Base-by-base conservation (phyloP, 2,329 filamentous ascomycete species). In the Erysiphe pulchra region DNA sequence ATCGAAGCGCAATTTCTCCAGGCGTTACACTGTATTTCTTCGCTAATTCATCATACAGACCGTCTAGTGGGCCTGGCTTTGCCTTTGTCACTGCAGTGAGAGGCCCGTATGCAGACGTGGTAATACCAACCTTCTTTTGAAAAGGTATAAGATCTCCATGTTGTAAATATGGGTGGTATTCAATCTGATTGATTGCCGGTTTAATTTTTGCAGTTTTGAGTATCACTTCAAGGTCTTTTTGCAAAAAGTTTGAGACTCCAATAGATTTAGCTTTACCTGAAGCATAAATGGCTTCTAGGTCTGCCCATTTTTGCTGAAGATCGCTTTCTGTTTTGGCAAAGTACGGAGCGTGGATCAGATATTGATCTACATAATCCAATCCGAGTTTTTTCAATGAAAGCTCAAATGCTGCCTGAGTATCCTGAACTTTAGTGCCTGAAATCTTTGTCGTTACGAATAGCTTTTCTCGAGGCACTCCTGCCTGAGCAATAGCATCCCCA, bases 131-230 rank as follows among this genome's bases (percentile, higher is more conserved):
- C 54, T 68, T 59, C 52, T 65, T 65, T 58, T 69, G 69, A 60
- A 70, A 80, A 14, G 63, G 60, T 31, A 80, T 46, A 12, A 80
- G 63, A 24, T 67, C 63, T 6, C 65, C 65, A 57, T 79, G 77
- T 60, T 80, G 77, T 45, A 80, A 65, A 57, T 83, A 82, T 0
- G 81, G 80, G 60, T 90, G 79, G 55, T 72, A 76, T 63, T 87
- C 81, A 56, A 87, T 80, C 66, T 90, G 81, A 63, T 87, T 86
- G 50, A 80, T 70, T 7, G 71, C 75, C 0, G 82, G 82, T 2
- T 64, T 57, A 49, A 79, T 58, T 52, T 68, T 70, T 44, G 75
- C 75, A 5, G 73, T 72, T 56, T 68, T 58, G 2, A 77, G 62
- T 38, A 77, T 56, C 2, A 62, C 55, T 56, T 77, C 68, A 17